A percentile compares a stretch with the other conserved stretches of the same genome.
Evolutionary conservation across 495 filamentous ascomycete species (phyloP).

Genomic region (Xylaria palmicola): DNA sequence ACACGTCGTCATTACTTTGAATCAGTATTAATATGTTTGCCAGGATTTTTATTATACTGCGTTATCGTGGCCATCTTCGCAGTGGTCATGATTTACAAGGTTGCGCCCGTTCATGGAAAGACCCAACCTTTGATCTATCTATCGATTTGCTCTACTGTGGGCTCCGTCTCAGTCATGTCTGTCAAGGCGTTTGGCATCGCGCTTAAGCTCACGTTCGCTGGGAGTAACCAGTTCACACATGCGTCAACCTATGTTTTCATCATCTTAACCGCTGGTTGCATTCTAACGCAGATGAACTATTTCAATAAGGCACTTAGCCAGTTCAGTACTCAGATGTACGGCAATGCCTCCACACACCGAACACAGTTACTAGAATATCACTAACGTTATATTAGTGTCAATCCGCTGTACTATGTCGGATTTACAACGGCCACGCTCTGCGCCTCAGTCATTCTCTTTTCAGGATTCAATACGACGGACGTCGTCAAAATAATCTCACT

Average conservation of each 20-base stretch:
- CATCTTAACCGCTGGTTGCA: constrained; percentile 89
- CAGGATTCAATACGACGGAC: constrained; percentile 94
- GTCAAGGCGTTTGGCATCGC: constrained; percentile 98
- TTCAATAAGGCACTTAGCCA: constrained; percentile 98
- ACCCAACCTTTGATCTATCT: constrained; percentile 94
- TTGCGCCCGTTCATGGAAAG: constrained; percentile 85
- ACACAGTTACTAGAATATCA: neutral
- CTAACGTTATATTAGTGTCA: constrained; percentile 67
- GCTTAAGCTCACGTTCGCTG: constrained; percentile 84
- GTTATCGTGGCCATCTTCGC: constrained; percentile 74
- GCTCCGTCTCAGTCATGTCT: constrained; percentile 96
- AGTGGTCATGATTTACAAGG: constrained; percentile 90
- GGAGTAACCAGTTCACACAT: constrained; percentile 91
- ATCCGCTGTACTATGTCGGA: constrained; percentile 98
- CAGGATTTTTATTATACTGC: constrained; percentile 88
- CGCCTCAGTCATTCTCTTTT: constrained; percentile 96
- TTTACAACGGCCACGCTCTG: constrained; percentile 94
- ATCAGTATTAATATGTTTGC: constrained; percentile 27
- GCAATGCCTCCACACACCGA: constrained; percentile 9
- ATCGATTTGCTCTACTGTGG: constrained; percentile 95
- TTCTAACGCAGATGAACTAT: constrained; percentile 99
- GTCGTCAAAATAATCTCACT: constrained; percentile 91
- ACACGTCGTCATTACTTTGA: neutral
- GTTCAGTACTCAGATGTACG: constrained; percentile 95
- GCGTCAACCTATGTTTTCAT: constrained; percentile 95